Base-by-base conservation (phyloP, 2,329 filamentous ascomycete species). In the Plectosphaerella plurivora region DNA sequence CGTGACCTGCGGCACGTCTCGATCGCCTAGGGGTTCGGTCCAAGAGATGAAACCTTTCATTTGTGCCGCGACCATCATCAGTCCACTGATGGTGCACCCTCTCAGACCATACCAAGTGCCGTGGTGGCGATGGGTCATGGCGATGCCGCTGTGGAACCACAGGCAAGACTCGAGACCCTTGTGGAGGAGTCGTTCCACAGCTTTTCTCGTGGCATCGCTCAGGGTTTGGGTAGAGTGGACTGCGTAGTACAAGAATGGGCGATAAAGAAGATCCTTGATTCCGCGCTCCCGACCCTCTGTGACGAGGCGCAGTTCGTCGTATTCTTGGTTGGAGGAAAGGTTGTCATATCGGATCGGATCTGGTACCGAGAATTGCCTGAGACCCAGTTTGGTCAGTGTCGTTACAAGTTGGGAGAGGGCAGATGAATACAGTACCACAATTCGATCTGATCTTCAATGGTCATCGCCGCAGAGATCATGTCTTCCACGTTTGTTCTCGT, bases 81-180 rank as follows among this genome's bases (percentile, higher is more conserved):
- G 44, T 12, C 56, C 52, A 12, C 57, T 53, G 10, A 53, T 55
- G 53, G 60, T 60, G 37, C 59, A 53, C 36, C 55, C 57, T 2
- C 61, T 59, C 33, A 59, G 45, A 16, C 58, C 58, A 24, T 57
- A 65, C 61, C 62, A 65, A 1, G 60, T 57, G 2, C 61, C 62
- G 35, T 65, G 61, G 39, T 62, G 61, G 10, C 61, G 51, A 47
- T 63, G 56, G 4, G 24, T 33, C 7, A 33, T 18, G n/a, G n/a
- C n/a, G 18, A 44, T 9, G 41, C 41, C 41, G n/a, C n/a, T 44
- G 16, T 18, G 5, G 41, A 44, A 44, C n/a, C 16, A 18, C 10
- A 44, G n/a, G 8, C 41, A 44, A 4, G 41, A 20, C 41, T 3
- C 41, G 24, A 47, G 45, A 4, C 24, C 45, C 45, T 35, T 47